Evolutionary conservation across 306 rosid genomes (phyloP), one percentile per base, ranked within the genome.

Genomic region (Mimosa bimucronata): DNA sequence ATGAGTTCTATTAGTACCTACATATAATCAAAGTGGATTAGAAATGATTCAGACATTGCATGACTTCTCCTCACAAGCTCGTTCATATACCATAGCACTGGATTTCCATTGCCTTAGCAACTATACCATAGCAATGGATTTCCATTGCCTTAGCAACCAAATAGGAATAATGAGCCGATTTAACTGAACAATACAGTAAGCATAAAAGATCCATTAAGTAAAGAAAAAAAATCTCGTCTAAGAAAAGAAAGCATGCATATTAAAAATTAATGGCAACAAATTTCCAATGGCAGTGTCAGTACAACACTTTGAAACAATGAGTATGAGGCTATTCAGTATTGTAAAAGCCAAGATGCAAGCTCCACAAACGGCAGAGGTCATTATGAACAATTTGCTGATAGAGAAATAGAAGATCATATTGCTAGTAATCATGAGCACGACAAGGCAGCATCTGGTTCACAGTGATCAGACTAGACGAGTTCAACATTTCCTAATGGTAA

Each of bases 401-500:
- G 76, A 79, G 83, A 68, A 83, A 88, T 66, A 44, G 9, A 55
- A 82, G 79, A 78, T 77, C 53, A 81, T 46, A 57, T 50, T 79
- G 75, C 77, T 80, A 83, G 48, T 44, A 68, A 78, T 71, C 80
- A 62, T 52, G 38, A 86, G 65, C 71, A 55, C 42, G 77, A 62
- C 78, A 80, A 84, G 73, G 81, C 69, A 73, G 78, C 88, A 79
- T 82, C 75, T 23, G 66, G 48, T 26, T 64, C 44, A 79, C 79
- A 71, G 29, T 13, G 70, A 82, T 67, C 14, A 80, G 64, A 82
- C 83, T 82, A 91, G 46, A 91, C 97, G 62, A 95, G 71, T 80
- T 95, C 98, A 73, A 85, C 90, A 84, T 87, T 89, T 75, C 85
- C 88, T 29, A 85, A 82, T 46, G 98, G 98, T 79, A 90, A 82